Evolutionary conservation across 345 rosid genomes (phyloP), one percentile per base, ranked within the genome.

Genomic region (Heritiera fomes): DNA sequence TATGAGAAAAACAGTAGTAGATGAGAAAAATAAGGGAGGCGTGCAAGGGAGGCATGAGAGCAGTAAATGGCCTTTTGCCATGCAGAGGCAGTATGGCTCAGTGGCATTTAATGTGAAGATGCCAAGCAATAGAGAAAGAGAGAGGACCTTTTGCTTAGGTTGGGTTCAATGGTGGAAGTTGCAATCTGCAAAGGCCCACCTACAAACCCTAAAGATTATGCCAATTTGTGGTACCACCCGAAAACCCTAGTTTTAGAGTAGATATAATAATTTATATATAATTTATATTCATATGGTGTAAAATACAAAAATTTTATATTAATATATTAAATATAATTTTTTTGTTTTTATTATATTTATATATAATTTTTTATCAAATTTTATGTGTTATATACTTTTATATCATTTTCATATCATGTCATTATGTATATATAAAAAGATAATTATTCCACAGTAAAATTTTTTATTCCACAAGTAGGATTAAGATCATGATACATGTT

Each of bases 1-100:
- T n/a, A 18, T 30, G 6, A 32, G 1, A 23, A 46, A 59, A 13
- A 58, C 11, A 6, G 67, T 43, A 28, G 23, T 76, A 43, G 43
- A 40, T 50, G 45, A 18, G 76, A 59, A 55, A 56, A 18, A 55
- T 73, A 73, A 49, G 41, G 64, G 15, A 17, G 28, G 75, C 55
- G 79, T 18, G 86, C 89, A 32, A 83, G 89, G 70, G 77, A 64
- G 85, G 84, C 85, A 81, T 87, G 89, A 87, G 71, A 18, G 80
- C 53, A 81, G 82, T 83, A 84, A 87, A 79, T 84, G 80, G 73
- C 30, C 46, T 30, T 49, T 73, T 8, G 81, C 82, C 79, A 79
- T 78, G 83, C 81, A 79, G 72, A 76, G 23, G 76, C 84, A 78
- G 80, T 77, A 71, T 61, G 64, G 79, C 63, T 76, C 83, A 78